phyloP scores from a whole-genome alignment of 371 early-diverging fungal genomes.

The Saksenaea vasiformis region DNA sequence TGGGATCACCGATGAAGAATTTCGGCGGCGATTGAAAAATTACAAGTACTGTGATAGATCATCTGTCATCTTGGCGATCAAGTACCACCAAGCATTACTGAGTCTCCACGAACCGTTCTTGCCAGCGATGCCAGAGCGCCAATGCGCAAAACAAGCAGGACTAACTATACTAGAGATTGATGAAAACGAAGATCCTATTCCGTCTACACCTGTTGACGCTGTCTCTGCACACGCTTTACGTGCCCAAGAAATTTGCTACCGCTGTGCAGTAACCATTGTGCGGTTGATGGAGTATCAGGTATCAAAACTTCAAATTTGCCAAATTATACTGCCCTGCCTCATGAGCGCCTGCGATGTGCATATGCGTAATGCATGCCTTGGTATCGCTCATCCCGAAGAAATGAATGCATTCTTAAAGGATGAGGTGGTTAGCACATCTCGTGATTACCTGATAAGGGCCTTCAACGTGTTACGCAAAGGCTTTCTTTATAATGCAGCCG shows the following conservation, averaged over 20 bases:
- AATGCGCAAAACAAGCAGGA: not conserved
- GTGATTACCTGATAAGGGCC: constrained; percentile 38
- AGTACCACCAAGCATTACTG: constrained; percentile 27
- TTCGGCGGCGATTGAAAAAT: constrained; percentile 21
- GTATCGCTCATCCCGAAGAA: constrained; percentile 21
- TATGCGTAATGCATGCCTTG: constrained; percentile 37
- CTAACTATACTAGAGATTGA: constrained; percentile 2
- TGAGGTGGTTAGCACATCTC: constrained; percentile 21
- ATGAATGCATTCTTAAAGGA: constrained; percentile 13
- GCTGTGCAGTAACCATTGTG: constrained; percentile 26
- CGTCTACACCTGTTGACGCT: constrained; percentile 6
- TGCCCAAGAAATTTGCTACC: constrained; percentile 33
- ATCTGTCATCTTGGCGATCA: constrained; percentile 23
- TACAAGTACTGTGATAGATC: constrained; percentile 19
- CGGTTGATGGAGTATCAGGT: constrained; percentile 37
- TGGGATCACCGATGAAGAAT: constrained; percentile 26
- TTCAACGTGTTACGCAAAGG: constrained; percentile 33
- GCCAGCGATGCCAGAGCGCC: constrained; percentile 17
- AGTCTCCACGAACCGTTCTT: constrained; percentile 35
- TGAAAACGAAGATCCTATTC: not conserved
- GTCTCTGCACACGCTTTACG: constrained; percentile 15
- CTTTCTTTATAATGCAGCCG: constrained; percentile 36
- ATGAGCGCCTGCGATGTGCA: constrained; percentile 41
- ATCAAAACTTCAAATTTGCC: constrained; percentile 19
- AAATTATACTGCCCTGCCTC: constrained; percentile 23